Evolutionary conservation across 805 yeast genomes (phyloP), one percentile per base, ranked within the genome.

Genomic region (Zygoascus tannicola): DNA sequence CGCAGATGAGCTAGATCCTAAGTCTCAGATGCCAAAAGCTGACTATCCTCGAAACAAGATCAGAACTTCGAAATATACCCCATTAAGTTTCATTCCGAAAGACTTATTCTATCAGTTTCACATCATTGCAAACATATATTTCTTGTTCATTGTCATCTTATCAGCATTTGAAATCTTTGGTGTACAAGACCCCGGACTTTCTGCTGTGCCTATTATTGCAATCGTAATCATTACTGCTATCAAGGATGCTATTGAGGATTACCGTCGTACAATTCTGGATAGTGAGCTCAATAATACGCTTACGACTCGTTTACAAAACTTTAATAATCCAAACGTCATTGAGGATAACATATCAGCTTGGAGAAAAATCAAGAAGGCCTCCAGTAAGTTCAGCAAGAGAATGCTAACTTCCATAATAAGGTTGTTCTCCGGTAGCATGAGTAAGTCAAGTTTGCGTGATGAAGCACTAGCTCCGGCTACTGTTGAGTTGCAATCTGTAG

Each of bases 31-130:
- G 32, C 84, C 90, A 1, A 57, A 56, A 16, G 68, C 70, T 0
- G 59, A 63, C n/a, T 90, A 83, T 58, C 78, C 94, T 8, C 74
- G 96, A 56, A 90, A 90, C 68, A 88, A 92, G 62, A 85, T 92
- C 53, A 78, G 97, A 67, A 87, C 97, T 0, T 86, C 98, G 2
- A 90, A 86, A 66, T 90, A 90, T 63, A 90, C 97, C 2, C 96
- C 97, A 4, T 59, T 92, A 38, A 70, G 86, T 5, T 90, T 90
- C 57, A 51, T 92, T 23, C 97, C 97, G 2, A 87, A 87, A 61
- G 87, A 90, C 64, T 62, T 90, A 39, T 62, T 66, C 38, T 72
- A 75, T 50, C 97, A 92, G 66, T 88, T 88, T 63, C 77, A 75
- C 53, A 90, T 88, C 61, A 76, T 88, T 50, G 98, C 98, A 36